These are phyloP conservation scores for Lolium rigidum DNA, from an alignment of 176 grass and related monocot genomes.

Conservation along the genomic window DNA sequence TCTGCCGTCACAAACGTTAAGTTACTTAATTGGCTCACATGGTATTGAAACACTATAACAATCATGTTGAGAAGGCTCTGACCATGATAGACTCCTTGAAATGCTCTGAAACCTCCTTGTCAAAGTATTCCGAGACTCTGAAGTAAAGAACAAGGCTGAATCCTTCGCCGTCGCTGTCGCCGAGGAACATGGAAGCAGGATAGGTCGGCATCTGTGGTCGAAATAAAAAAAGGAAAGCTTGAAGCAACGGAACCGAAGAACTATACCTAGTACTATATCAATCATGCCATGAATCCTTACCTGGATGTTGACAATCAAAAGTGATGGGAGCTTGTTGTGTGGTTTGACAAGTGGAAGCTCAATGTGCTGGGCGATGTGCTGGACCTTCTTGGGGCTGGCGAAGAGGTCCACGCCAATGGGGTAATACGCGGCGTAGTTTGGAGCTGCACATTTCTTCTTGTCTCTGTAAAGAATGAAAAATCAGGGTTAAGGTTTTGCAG, in stretches of 20 bases:
- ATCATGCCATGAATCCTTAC: conserved; percentile 40
- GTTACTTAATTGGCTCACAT: conserved; percentile 4
- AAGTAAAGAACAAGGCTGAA: conserved; percentile 94
- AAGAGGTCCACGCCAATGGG: conserved; percentile 95
- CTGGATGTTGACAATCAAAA: conserved; percentile 95
- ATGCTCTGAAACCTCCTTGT: conserved; percentile 91
- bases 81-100: conserved; percentile 89
- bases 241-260: background rate
- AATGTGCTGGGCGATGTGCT: conserved; percentile 90
- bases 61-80: conserved; percentile 25
- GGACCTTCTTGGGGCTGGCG: conserved; percentile 71
- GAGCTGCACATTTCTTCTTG: conserved; percentile 85
- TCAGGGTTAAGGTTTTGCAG: conserved; percentile 14
- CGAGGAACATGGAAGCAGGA: conserved; percentile 92
- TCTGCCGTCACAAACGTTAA: conserved; percentile 42
- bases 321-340: conserved; percentile 77
- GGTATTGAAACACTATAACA: conserved; percentile 22
- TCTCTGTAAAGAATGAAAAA: conserved; percentile 60
- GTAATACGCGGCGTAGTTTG: conserved; percentile 92
- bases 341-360: conserved; percentile 81
- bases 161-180: conserved; percentile 87
- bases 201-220: conserved; percentile 84
- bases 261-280: background rate
- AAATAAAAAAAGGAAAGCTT: conserved; percentile 28
- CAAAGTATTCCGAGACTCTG: conserved; percentile 85